Conservation (phyloP, 169 alveolate species). For the Besnoitia besnoiti region DNA sequence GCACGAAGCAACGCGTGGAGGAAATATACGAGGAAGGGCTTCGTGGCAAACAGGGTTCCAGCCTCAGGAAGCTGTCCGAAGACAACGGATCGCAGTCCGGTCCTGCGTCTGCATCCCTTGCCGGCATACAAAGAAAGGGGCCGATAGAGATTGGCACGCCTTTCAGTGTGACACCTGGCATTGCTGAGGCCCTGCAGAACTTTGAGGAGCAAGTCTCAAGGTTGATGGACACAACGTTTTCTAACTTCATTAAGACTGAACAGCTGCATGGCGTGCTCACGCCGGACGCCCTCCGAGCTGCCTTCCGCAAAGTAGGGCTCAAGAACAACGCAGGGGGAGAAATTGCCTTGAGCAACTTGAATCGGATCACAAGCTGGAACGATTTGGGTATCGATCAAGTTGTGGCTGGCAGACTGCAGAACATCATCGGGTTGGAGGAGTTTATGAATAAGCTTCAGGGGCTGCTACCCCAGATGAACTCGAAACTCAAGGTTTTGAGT, state of each 20-base stretch:
- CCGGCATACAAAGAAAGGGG: background rate
- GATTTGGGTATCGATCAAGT: conserved; percentile 4
- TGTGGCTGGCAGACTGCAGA: conserved; percentile 6
- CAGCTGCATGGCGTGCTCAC: background rate
- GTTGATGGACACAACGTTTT: background rate
- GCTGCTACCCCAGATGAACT: background rate
- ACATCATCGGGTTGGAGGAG: background rate
- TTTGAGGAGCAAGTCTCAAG: background rate
- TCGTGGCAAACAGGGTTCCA: background rate
- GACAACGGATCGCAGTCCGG: background rate
- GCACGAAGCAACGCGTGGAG: background rate
- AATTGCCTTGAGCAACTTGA: background rate
- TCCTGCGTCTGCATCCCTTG: background rate
- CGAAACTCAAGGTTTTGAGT: background rate
- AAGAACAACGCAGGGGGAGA: background rate
- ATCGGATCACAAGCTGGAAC: conserved; percentile 15
- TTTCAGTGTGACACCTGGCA: background rate
- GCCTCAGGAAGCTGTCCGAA: background rate
- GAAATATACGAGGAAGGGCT: background rate
- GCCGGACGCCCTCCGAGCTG: background rate
- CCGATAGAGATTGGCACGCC: background rate
- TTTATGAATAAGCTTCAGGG: background rate
- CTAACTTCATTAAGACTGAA: background rate
- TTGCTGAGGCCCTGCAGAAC: background rate
- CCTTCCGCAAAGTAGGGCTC: background rate